Evolutionary conservation across 805 yeast species (phyloP).

Genomic region (Teunomyces pallodes): DNA sequence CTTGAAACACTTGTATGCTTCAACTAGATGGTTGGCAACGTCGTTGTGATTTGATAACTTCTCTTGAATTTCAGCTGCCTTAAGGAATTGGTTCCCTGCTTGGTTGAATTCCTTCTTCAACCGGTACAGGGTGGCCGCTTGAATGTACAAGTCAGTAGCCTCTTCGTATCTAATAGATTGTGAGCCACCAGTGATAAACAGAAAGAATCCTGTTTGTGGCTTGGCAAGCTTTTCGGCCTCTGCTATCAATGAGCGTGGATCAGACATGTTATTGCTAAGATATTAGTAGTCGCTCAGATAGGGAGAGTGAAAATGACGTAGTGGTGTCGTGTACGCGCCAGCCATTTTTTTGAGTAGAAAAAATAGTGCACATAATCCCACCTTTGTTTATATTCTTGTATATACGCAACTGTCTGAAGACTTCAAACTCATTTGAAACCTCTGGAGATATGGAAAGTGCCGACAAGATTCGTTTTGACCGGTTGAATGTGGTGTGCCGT

Average conservation of each 20-base stretch:
- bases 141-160: conserved; percentile 84
- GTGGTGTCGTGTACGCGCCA: not conserved
- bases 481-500: conserved; percentile 49
- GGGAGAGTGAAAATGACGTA: conserved; percentile 1
- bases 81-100: conserved; percentile 83
- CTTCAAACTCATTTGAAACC: too few species aligned
- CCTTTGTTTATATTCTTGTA: conserved; percentile 1
- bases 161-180: conserved; percentile 73
- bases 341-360: not conserved
- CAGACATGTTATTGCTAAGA: conserved; percentile 29
- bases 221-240: conserved; percentile 45
- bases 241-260: conserved; percentile 44
- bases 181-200: conserved; percentile 60
- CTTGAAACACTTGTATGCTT: conserved; percentile 85
- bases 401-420: not conserved
- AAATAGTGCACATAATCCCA: conserved; percentile 1
- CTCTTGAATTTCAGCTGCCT: conserved; percentile 78
- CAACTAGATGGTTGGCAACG: conserved; percentile 85
- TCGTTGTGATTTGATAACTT: conserved; percentile 81
- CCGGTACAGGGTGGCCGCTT: conserved; percentile 90
- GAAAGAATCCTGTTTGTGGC: conserved; percentile 70
- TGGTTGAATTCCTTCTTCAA: conserved; percentile 65
- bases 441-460: not conserved
- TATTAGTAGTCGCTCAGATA: not conserved
- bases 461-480: conserved; percentile 43